These are phyloP conservation scores for Sanghuangporus baumii DNA, from an alignment of 1,284 basidiomycete species.

Conservation along the genomic window DNA sequence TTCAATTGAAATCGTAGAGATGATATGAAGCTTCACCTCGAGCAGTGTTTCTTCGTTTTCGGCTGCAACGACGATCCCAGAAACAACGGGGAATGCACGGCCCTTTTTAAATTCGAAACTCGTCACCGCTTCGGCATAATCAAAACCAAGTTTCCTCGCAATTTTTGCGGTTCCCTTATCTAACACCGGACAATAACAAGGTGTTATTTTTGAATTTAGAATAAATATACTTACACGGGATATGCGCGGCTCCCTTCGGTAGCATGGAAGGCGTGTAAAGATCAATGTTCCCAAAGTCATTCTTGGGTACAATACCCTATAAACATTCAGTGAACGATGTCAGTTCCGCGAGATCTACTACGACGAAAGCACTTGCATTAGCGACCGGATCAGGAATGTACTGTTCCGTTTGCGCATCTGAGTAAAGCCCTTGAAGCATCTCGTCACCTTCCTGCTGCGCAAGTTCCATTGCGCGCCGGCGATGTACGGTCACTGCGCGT, in stretches of 20 bases:
- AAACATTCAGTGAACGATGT: slow-evolving; percentile 16
- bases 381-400: slow-evolving; percentile 78
- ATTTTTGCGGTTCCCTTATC: slow-evolving; percentile 88
- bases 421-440: slow-evolving; percentile 84
- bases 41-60: slow-evolving; percentile 76
- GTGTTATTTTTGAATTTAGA: slow-evolving; percentile 9
- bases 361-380: slow-evolving; percentile 50
- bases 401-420: slow-evolving; percentile 79
- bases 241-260: slow-evolving; percentile 79
- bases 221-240: slow-evolving; percentile 67
- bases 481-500: slow-evolving; percentile 78
- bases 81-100: slow-evolving; percentile 78
- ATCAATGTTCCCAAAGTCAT: slow-evolving; percentile 97
- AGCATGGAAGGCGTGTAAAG: slow-evolving; percentile 95
- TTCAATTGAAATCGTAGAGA: background rate
- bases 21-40: slow-evolving; percentile 47
- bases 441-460: slow-evolving; percentile 50
- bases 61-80: slow-evolving; percentile 82
- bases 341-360: background rate
- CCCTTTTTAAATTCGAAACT: slow-evolving; percentile 96
- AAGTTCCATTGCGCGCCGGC: slow-evolving; percentile 81
- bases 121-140: slow-evolving; percentile 91
- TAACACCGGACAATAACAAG: slow-evolving; percentile 28
- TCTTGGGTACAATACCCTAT: slow-evolving; percentile 90
- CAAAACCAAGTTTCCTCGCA: slow-evolving; percentile 81